These are phyloP conservation scores for Taiozyma onychis DNA, from an alignment of 1,139 yeast genomes.

Conservation along the genomic window DNA sequence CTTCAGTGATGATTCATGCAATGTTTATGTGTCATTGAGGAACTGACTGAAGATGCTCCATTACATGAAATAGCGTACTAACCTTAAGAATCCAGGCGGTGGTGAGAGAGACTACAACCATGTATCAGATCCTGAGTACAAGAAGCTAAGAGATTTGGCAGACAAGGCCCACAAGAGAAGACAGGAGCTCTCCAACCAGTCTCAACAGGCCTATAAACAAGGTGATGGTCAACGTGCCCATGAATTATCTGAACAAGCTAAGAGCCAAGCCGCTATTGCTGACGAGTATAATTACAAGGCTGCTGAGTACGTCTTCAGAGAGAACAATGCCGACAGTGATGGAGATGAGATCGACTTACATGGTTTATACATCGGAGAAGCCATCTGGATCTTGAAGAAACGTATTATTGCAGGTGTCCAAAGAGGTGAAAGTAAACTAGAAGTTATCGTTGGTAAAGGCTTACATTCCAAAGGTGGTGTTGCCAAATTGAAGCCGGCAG, in stretches of 20 bases:
- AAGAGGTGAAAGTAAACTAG: conserved; percentile 50
- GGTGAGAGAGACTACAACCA: conserved; percentile 60
- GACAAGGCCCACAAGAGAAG: conserved; percentile 57
- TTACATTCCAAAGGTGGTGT: conserved; percentile 75
- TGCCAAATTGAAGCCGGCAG: conserved; percentile 87
- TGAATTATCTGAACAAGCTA: conserved; percentile 64
- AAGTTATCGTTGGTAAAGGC: conserved; percentile 94
- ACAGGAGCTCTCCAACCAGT: conserved; percentile 52
- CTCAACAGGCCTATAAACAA: conserved; percentile 67
- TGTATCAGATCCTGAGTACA: conserved; percentile 63
- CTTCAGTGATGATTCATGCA: neutral
- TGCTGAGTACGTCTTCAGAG: conserved; percentile 84
- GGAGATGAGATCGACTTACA: conserved; percentile 88
- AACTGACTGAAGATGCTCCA: no score
- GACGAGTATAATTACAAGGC: conserved; percentile 73
- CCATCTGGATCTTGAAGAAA: conserved; percentile 66
- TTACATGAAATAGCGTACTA: neutral
- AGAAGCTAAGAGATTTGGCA: conserved; percentile 61
- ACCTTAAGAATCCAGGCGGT: conserved; percentile 8
- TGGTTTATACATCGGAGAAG: conserved; percentile 88
- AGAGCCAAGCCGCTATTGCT: conserved; percentile 52
- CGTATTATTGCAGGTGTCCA: conserved; percentile 63
- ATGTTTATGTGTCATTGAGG: neutral
- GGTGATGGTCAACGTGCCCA: conserved; percentile 77
- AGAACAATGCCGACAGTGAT: conserved; percentile 80